These are phyloP conservation scores for Pythium apleroticum DNA, from an alignment of 352 stramenopile genomes.

Conservation along the genomic window DNA sequence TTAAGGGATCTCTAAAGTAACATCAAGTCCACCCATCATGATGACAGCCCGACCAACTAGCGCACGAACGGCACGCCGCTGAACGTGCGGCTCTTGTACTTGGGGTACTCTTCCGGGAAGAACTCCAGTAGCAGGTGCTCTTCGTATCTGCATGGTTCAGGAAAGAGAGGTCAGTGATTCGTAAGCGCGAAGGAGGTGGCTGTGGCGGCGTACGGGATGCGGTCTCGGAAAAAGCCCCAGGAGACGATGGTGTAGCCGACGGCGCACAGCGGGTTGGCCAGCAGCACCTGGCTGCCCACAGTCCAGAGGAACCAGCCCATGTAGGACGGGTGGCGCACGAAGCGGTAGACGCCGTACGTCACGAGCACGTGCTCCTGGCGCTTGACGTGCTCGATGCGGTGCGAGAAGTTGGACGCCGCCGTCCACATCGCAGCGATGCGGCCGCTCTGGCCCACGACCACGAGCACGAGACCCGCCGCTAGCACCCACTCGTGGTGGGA, in stretches of 20 bases:
- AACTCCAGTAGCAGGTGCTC: slow-evolving; percentile 89
- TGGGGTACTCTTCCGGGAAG: slow-evolving; percentile 92
- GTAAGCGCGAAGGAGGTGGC: no score
- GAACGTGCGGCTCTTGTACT: slow-evolving; percentile 86
- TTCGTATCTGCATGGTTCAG: slow-evolving; percentile 72
- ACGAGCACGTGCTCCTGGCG: slow-evolving; percentile 93
- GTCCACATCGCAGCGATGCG: slow-evolving; percentile 92
- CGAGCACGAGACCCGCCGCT: slow-evolving; percentile 55
- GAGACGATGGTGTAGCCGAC: slow-evolving; percentile 87
- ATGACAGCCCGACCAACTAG: neutral
- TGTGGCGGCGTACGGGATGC: slow-evolving; percentile 85
- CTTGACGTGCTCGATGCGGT: slow-evolving; percentile 94
- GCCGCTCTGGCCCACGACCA: slow-evolving; percentile 86
- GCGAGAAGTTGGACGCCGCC: slow-evolving; percentile 94
- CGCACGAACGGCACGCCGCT: slow-evolving; percentile 93
- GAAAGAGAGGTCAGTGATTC: no score
- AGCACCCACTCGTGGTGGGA: slow-evolving; percentile 53
- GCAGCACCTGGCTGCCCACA: slow-evolving; percentile 93
- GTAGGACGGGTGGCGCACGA: slow-evolving; percentile 95
- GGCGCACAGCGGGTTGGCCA: slow-evolving; percentile 90
- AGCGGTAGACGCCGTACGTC: slow-evolving; percentile 91
- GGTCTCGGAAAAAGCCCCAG: slow-evolving; percentile 94
- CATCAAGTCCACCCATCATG: neutral
- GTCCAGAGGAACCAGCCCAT: slow-evolving; percentile 97
- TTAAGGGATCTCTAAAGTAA: neutral